These are phyloP conservation scores for Willaertia magna DNA, from an alignment of 208 protist genomes.

Conservation along the genomic window DNA sequence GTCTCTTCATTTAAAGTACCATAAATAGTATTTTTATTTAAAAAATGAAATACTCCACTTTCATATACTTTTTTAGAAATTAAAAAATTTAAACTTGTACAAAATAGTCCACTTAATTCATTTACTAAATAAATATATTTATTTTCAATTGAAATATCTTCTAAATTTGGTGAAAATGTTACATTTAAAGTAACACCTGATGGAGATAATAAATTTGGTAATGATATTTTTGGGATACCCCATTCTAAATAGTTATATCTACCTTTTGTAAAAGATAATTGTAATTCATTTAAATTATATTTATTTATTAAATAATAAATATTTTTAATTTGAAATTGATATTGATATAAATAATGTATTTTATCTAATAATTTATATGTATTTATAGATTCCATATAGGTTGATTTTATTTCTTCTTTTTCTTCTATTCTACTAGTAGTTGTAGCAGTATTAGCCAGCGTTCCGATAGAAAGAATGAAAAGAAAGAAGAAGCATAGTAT, in stretches of 20 bases:
- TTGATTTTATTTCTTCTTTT: too few relatives aligned
- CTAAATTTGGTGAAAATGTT: not conserved
- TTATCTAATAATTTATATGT: too few relatives aligned
- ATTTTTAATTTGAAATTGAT: too few relatives aligned
- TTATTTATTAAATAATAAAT: not conserved
- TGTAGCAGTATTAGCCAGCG: too few relatives aligned
- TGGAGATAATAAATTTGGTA: not conserved
- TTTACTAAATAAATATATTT: not conserved
- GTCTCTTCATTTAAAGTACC: not conserved
- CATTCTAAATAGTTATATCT: not conserved
- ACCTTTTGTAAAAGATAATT: not conserved
- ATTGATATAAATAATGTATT: too few relatives aligned
- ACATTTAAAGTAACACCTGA: not conserved
- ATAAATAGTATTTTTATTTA: not conserved
- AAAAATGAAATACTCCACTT: not conserved
- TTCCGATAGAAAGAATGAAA: too few relatives aligned
- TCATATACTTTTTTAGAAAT: not conserved
- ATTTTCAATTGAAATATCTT: not conserved
- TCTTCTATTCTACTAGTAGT: too few relatives aligned
- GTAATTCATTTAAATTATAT: not conserved
- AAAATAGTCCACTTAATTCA: not conserved
- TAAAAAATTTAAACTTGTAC: slow-evolving; percentile 3
- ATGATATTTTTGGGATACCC: not conserved
- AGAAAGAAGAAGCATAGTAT: too few relatives aligned
- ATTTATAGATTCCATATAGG: too few relatives aligned